These are phyloP conservation scores for Elsinoe ampelina DNA, from an alignment of 2,329 filamentous ascomycete species.

Conservation along the genomic window DNA sequence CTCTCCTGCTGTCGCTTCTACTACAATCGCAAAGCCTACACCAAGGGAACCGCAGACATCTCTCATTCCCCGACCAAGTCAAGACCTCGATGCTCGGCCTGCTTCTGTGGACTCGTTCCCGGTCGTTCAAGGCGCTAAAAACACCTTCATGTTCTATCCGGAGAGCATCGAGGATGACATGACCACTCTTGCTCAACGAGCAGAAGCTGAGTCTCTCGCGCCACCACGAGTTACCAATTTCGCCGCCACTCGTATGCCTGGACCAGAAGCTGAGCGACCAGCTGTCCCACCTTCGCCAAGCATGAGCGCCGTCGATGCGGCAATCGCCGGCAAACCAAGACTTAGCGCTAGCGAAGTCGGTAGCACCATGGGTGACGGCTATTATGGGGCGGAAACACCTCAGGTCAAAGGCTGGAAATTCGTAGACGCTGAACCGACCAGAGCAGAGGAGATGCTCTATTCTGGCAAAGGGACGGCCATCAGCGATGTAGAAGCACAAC, in stretches of 20 bases:
- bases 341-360: conserved; percentile 48
- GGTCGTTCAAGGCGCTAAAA: conserved; percentile 52
- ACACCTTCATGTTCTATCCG: conserved; percentile 77
- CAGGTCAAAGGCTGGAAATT: conserved; percentile 90
- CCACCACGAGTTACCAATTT: conserved; percentile 71
- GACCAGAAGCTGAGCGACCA: conserved; percentile 19
- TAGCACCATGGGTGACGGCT: conserved; percentile 30
- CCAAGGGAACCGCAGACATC: not conserved
- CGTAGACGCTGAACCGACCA: conserved; percentile 66
- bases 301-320: conserved; percentile 72
- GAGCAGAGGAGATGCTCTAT: conserved; percentile 44
- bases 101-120: conserved; percentile 70
- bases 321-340: conserved; percentile 64
- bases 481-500: conserved; percentile 26
- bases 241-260: conserved; percentile 69
- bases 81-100: conserved; percentile 59
- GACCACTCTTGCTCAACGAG: conserved; percentile 55
- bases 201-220: conserved; percentile 62
- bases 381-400: conserved; percentile 66
- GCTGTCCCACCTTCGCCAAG: conserved; percentile 64
- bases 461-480: conserved; percentile 36
- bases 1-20: not conserved
- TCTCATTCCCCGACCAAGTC: conserved; percentile 35
- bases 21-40: not conserved
- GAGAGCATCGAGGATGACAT: conserved; percentile 50